Base-by-base conservation (phyloP, 805 yeast genomes). In the Wickerhamomyces chambardii region DNA sequence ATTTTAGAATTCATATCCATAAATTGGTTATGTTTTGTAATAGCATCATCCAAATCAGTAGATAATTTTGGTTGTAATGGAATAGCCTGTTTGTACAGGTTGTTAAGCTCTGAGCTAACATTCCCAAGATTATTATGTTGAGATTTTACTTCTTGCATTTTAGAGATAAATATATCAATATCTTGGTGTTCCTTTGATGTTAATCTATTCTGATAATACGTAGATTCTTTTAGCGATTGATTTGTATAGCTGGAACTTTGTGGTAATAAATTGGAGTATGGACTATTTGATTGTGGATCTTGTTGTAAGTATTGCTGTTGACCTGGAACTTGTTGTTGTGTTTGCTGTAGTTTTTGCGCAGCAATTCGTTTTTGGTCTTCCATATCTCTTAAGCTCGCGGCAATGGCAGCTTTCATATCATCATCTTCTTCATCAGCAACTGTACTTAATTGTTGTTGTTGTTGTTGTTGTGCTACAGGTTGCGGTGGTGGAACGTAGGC, bases 391-490 rank as follows among this genome's bases (percentile, higher is more conserved):
- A 92, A 65, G 56, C 95, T 85, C 1, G 95, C 95, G 14, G 83
- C 95, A 38, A 92, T 90, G 0, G 97, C 98, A 1, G 92, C 95
- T 53, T 78, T 84, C 77, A 90, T 73, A 27, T 86, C 95, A 28
- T 81, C 90, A 50, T 87, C 95, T 15, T 80, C 84, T 15, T 82
- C 86, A 3, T 75, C 84, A n/a, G n/a, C n/a, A n/a, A n/a, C n/a
- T n/a, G n/a, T n/a, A n/a, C n/a, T n/a, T n/a, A n/a, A n/a, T n/a
- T n/a, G n/a, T n/a, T n/a, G n/a, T n/a, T n/a, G n/a, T n/a, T n/a
- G n/a, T n/a, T n/a, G n/a, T n/a, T n/a, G n/a, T n/a, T n/a, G n/a
- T n/a, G n/a, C 27, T 11, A 24, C 27, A 25, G 40, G 32, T 29
- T 36, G 43, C 14, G 25, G 33, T 33, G 30, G 15, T 17, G 26